phyloP scores from a whole-genome alignment of 352 stramenopile species.

The Globisporangium rhizosaccharum region DNA sequence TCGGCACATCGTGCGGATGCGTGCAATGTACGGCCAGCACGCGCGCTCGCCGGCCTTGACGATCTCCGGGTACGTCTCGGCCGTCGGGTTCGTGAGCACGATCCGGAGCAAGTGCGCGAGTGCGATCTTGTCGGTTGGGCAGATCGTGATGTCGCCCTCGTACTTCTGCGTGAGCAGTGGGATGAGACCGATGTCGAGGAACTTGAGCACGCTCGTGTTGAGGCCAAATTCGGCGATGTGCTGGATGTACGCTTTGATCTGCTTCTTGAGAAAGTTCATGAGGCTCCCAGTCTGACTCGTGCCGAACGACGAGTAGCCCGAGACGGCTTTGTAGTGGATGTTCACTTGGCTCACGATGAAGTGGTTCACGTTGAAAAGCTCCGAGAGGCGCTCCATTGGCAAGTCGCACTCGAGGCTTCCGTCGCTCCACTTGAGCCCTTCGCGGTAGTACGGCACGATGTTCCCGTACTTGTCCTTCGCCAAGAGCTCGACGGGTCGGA shows the following conservation, averaged over 20 bases:
- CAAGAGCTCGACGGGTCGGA: slow-evolving; percentile 92
- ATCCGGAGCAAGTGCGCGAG: slow-evolving; percentile 73
- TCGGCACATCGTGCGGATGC: slow-evolving; percentile 95
- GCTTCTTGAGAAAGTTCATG: slow-evolving; percentile 94
- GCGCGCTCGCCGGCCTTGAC: slow-evolving; percentile 89
- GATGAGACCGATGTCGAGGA: slow-evolving; percentile 77
- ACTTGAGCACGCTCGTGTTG: slow-evolving; percentile 80
- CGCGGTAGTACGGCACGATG: slow-evolving; percentile 73
- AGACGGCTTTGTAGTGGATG: slow-evolving; percentile 84
- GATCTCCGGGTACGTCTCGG: slow-evolving; percentile 52
- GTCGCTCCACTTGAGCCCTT: slow-evolving; percentile 92
- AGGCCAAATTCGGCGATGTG: slow-evolving; percentile 82
- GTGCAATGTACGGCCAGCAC: slow-evolving; percentile 91
- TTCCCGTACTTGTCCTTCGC: slow-evolving; percentile 91
- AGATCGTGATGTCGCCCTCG: slow-evolving; percentile 98
- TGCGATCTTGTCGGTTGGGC: slow-evolving; percentile 88
- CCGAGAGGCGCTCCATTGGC: slow-evolving; percentile 93
- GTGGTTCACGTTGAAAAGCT: slow-evolving; percentile 99
- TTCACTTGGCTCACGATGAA: slow-evolving; percentile 97
- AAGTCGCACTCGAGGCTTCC: slow-evolving; percentile 93
- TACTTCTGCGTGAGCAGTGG: slow-evolving; percentile 92
- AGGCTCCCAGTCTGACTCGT: slow-evolving; percentile 79
- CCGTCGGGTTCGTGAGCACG: slow-evolving; percentile 78
- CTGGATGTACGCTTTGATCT: slow-evolving; percentile 90
- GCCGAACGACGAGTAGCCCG: slow-evolving; percentile 60